These are phyloP conservation scores for Ascochyta rabiei DNA, from an alignment of 2,329 filamentous ascomycete species.

Conservation along the genomic window DNA sequence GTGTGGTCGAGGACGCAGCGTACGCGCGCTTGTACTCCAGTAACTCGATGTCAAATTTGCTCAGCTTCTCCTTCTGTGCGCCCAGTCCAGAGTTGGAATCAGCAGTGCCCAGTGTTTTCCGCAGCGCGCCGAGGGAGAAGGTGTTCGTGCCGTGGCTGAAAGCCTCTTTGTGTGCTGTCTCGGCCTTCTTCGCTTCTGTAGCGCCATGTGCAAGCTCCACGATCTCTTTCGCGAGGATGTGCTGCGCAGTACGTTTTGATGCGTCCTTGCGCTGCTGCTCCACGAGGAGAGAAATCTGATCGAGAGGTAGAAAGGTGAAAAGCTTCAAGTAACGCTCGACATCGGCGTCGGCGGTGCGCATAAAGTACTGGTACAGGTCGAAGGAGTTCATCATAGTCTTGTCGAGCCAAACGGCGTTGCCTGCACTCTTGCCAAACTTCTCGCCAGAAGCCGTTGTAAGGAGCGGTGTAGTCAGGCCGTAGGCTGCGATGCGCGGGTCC, in stretches of 20 bases:
- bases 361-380: conserved; percentile 88
- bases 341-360: conserved; percentile 80
- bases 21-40: conserved; percentile 37
- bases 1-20: conserved; percentile 24
- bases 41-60: conserved; percentile 22
- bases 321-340: conserved; percentile 83
- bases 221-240: conserved; percentile 81
- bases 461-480: conserved; percentile 90
- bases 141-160: conserved; percentile 41
- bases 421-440: conserved; percentile 94
- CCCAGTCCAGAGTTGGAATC: conserved; percentile 6
- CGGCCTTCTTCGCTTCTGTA: conserved; percentile 67
- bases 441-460: conserved; percentile 82
- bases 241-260: conserved; percentile 77
- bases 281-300: conserved; percentile 72
- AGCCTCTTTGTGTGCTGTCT: conserved; percentile 60
- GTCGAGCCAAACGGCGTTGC: conserved; percentile 94
- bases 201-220: conserved; percentile 78
- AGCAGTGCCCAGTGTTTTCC: conserved; percentile 22
- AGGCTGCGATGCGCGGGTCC: conserved; percentile 58
- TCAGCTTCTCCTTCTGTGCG: conserved; percentile 7
- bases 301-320: conserved; percentile 83
- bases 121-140: conserved; percentile 35
- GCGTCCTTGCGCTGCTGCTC: conserved; percentile 70
- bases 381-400: conserved; percentile 78